Conservation (phyloP, 768 basidiomycete genomes). For the Terana coerulea region DNA sequence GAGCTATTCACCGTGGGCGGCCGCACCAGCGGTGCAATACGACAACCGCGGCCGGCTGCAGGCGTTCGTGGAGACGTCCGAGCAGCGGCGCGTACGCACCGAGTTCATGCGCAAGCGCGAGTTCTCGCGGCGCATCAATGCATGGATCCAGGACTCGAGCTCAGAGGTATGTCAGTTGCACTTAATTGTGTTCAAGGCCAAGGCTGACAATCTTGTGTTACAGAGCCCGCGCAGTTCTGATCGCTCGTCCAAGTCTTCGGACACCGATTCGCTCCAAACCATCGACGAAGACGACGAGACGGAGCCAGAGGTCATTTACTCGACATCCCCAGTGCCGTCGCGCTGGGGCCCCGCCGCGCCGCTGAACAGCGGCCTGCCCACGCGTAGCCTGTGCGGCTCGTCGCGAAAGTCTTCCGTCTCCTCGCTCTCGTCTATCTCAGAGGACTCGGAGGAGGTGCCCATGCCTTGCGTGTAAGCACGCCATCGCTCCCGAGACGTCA, state of each 20-base stretch:
- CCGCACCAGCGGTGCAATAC: constrained; percentile 8
- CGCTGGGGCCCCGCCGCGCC: neutral
- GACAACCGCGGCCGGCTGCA: constrained; percentile 43
- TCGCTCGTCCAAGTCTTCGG: neutral
- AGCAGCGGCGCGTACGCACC: constrained; percentile 47
- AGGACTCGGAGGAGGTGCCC: neutral
- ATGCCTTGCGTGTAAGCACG: too few species aligned
- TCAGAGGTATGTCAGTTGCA: neutral
- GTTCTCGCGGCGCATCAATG: constrained; percentile 36
- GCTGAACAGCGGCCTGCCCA: neutral
- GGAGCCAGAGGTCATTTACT: constrained; percentile 12
- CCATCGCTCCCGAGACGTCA: too few species aligned
- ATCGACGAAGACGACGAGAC: constrained; percentile 9
- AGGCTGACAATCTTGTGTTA: too few species aligned
- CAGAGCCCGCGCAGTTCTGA: neutral
- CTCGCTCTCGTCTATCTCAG: constrained; percentile 12
- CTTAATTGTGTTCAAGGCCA: too few species aligned
- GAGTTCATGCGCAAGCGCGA: constrained; percentile 49
- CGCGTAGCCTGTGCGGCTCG: constrained; percentile 8
- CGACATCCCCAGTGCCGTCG: constrained; percentile 1
- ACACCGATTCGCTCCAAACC: constrained; percentile 3
- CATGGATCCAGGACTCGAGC: constrained; percentile 28
- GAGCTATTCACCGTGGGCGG: neutral
- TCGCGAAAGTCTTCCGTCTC: constrained; percentile 9
- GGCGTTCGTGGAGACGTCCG: constrained; percentile 39